A percentile compares a stretch with the other conserved stretches of the same genome.
These are phyloP conservation scores for Xylariales sp. DNA, from an alignment of 2,329 filamentous ascomycete genomes.

Conservation along the genomic window DNA sequence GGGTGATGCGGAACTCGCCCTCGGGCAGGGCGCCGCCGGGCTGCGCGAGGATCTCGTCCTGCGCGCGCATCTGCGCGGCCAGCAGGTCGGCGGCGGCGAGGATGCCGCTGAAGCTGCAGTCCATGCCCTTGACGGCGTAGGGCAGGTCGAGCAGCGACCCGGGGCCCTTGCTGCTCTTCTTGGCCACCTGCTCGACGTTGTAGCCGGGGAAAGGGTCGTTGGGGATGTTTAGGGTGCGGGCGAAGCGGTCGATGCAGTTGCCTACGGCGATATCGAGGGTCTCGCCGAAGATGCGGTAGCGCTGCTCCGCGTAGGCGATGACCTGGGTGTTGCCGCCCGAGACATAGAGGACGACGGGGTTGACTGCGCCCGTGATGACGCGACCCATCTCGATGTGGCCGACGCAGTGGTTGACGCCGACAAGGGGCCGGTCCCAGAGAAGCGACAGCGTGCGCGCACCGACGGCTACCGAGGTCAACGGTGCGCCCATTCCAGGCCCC, in stretches of 20 bases:
- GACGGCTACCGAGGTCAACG: constrained; percentile 80
- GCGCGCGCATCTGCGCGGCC: constrained; percentile 60
- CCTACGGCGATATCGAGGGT: constrained; percentile 96
- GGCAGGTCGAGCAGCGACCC: constrained; percentile 74
- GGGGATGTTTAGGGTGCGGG: constrained; percentile 81
- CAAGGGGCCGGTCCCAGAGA: constrained; percentile 82
- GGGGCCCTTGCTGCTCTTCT: constrained; percentile 53
- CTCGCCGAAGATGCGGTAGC: constrained; percentile 97
- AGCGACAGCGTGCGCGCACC: constrained; percentile 77
- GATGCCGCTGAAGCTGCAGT: constrained; percentile 93
- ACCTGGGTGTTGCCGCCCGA: constrained; percentile 96
- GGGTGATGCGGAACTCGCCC: constrained; percentile 59
- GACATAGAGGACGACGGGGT: constrained; percentile 95
- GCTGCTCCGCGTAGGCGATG: constrained; percentile 89
- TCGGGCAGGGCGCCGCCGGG: constrained; percentile 26
- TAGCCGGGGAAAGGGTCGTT: constrained; percentile 97
- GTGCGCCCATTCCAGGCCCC: constrained; percentile 94
- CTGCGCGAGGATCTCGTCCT: constrained; percentile 27
- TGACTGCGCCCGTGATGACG: constrained; percentile 80
- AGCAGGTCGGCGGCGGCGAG: constrained; percentile 77
- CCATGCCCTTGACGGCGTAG: constrained; percentile 98
- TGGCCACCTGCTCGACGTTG: constrained; percentile 93
- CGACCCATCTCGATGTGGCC: constrained; percentile 99
- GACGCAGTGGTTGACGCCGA: constrained; percentile 97
- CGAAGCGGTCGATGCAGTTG: constrained; percentile 95